Percentiles rank a stretch among this genome's conserved stretches.
Conservation (phyloP, 495 filamentous ascomycete species). For the Ascobolus immersus region DNA sequence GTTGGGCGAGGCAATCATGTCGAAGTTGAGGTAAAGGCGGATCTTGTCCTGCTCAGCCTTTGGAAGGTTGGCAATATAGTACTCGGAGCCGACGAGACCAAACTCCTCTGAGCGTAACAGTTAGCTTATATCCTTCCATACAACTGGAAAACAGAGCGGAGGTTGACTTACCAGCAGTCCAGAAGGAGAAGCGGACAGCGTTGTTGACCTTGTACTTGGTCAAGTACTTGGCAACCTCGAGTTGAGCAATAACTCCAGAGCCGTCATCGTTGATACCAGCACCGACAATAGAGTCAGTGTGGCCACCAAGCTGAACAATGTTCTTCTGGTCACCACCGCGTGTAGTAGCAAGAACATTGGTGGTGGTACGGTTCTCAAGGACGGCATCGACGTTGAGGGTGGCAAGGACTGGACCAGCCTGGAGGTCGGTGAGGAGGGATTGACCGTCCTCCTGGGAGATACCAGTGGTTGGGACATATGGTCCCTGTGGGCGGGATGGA, state of each 20-base stretch:
- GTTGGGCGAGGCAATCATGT: constrained; percentile 57
- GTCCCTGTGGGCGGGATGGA: constrained; percentile 21
- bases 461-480: constrained; percentile 27
- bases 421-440: constrained; percentile 20
- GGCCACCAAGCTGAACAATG: constrained; percentile 35
- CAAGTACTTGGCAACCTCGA: constrained; percentile 36
- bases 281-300: constrained; percentile 42
- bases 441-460: constrained; percentile 28
- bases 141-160: background rate
- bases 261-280: constrained; percentile 48
- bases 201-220: constrained; percentile 33
- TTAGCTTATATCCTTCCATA: background rate
- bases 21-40: constrained; percentile 46
- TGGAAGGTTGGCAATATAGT: constrained; percentile 29
- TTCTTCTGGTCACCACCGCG: constrained; percentile 39
- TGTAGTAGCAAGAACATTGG: constrained; percentile 45
- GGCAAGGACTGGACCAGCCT: constrained; percentile 13
- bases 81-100: constrained; percentile 36
- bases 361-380: constrained; percentile 25
- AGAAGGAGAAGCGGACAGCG: constrained; percentile 44
- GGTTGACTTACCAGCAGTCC: constrained; percentile 31
- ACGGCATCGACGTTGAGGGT: constrained; percentile 17
- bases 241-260: constrained; percentile 35
- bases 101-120: too few species aligned
- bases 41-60: constrained; percentile 29